These are phyloP conservation scores for Spizellomyces punctatus DNA, from an alignment of 192 early-diverging fungal species.

Conservation along the genomic window DNA sequence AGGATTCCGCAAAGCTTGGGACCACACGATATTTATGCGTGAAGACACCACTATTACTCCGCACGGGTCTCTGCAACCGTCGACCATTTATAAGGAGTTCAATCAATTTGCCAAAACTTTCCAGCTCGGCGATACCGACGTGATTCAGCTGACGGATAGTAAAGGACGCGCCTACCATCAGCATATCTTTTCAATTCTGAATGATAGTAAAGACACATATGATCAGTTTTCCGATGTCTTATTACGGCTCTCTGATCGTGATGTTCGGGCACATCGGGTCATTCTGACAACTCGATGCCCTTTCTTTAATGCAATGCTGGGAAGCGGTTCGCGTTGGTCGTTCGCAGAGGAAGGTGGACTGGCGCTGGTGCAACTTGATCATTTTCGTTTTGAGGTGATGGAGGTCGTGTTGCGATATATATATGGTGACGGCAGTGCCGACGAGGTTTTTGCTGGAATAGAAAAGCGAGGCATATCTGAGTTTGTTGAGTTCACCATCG, in stretches of 20 bases:
- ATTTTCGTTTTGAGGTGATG: constrained; percentile 56
- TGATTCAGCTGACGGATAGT: not conserved
- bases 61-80: not conserved
- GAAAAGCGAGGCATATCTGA: constrained; percentile 43
- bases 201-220: not conserved
- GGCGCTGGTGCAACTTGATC: constrained; percentile 32
- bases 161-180: not conserved
- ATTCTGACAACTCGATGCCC: constrained; percentile 50
- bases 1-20: constrained; percentile 25
- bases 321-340: constrained; percentile 54
- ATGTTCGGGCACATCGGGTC: constrained; percentile 30
- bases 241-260: constrained; percentile 16
- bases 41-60: not conserved
- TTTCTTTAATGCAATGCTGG: constrained; percentile 70
- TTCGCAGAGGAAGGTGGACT: too few species aligned
- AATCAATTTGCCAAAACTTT: constrained; percentile 10
- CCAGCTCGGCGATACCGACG: constrained; percentile 14
- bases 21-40: constrained; percentile 16
- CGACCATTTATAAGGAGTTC: constrained; percentile 23
- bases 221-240: not conserved
- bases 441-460: constrained; percentile 41
- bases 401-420: constrained; percentile 54
- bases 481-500: constrained; percentile 54
- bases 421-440: constrained; percentile 44
- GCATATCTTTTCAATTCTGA: constrained; percentile 3